These are phyloP conservation scores for Actinomortierella wolfii DNA, from an alignment of 371 early-diverging fungal species.

Conservation along the genomic window DNA sequence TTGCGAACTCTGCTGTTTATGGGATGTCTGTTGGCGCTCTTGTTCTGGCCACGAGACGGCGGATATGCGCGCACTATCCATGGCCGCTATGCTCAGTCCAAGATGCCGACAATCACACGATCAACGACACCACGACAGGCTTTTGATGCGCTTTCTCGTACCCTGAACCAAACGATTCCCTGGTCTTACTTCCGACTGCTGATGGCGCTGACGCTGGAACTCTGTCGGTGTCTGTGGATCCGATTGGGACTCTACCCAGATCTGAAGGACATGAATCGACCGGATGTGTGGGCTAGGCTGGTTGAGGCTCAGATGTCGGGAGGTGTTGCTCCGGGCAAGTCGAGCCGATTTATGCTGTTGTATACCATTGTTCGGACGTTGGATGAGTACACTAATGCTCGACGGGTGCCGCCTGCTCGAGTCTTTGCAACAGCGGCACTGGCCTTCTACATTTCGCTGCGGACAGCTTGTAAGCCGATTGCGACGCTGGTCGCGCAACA, in stretches of 20 bases:
- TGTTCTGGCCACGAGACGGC: conserved; percentile 28
- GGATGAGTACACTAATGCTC: conserved; percentile 45
- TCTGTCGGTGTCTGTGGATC: conserved; percentile 46
- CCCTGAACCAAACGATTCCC: conserved; percentile 27
- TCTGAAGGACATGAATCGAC: conserved; percentile 39
- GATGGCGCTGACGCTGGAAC: conserved; percentile 28
- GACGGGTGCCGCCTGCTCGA: conserved; percentile 41
- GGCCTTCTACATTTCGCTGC: conserved; percentile 38
- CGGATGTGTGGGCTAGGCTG: conserved; percentile 44
- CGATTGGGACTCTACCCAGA: conserved; percentile 43
- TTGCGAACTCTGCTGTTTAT: conserved; percentile 34
- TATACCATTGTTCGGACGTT: conserved; percentile 42
- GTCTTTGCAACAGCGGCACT: conserved; percentile 43
- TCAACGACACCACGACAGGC: conserved; percentile 31
- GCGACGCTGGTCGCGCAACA: conserved; percentile 44
- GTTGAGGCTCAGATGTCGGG: conserved; percentile 44
- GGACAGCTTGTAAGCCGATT: conserved; percentile 30
- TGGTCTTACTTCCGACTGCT: conserved; percentile 34
- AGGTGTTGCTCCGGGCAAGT: conserved; percentile 21
- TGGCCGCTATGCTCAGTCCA: conserved; percentile 36
- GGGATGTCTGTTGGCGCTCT: conserved; percentile 28
- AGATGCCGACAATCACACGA: conserved; percentile 34
- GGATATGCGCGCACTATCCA: too few relatives aligned
- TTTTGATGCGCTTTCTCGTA: conserved; percentile 23
- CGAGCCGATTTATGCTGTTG: conserved; percentile 41